These are phyloP conservation scores for Rosa persica DNA, from an alignment of 306 rosid genomes.

Conservation along the genomic window DNA sequence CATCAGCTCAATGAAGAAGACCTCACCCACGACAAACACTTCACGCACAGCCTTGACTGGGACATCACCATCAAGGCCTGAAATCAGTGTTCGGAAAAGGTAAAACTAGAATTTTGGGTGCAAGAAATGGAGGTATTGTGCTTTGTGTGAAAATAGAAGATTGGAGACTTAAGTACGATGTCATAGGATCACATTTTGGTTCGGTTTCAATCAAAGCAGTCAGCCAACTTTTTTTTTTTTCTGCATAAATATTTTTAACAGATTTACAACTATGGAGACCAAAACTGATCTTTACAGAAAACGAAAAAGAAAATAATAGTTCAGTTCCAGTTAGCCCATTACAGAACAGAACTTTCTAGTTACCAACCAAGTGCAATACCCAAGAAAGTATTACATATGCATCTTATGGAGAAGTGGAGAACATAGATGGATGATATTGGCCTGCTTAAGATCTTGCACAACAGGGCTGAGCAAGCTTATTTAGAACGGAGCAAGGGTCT, in stretches of 20 bases:
- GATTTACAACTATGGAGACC: neutral
- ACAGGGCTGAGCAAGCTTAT: no score
- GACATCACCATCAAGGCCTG: constrained; percentile 14
- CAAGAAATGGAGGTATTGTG: neutral
- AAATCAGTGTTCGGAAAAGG: neutral
- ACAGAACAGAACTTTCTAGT: neutral
- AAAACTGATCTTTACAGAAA: neutral
- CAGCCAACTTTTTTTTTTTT: neutral
- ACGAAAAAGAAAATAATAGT: neutral
- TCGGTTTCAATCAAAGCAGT: neutral
- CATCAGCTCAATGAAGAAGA: neutral
- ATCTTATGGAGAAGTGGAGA: neutral
- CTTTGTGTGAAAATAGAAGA: neutral
- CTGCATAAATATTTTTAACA: neutral
- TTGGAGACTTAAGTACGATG: neutral
- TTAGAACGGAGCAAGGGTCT: neutral
- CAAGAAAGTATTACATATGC: neutral
- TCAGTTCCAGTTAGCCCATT: neutral
- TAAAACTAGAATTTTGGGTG: neutral
- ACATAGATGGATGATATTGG: neutral
- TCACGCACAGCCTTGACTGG: constrained; percentile 9
- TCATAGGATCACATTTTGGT: neutral
- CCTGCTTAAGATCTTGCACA: neutral
- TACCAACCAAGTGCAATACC: neutral
- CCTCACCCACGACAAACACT: neutral